Conservation (phyloP, 768 basidiomycete species). For the Naganishia friedmannii region DNA sequence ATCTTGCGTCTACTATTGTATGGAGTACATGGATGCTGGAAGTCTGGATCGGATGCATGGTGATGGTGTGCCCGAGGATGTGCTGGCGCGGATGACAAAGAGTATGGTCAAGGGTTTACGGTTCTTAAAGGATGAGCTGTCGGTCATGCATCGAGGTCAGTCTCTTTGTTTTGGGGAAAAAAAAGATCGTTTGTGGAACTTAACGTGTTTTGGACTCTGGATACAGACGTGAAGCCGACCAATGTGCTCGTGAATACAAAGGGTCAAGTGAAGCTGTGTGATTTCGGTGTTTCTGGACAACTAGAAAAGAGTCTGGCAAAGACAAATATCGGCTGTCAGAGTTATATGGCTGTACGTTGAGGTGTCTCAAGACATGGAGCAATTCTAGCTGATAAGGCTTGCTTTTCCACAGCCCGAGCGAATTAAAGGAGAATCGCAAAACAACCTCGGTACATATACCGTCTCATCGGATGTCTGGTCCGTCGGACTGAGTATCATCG, state of each 20-base stretch:
- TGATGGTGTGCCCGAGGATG: slow-evolving; percentile 67
- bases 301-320: slow-evolving; percentile 93
- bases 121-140: slow-evolving; percentile 90
- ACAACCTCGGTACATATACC: slow-evolving; percentile 82
- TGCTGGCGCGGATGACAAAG: slow-evolving; percentile 74
- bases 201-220: background rate
- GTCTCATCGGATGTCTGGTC: slow-evolving; percentile 97
- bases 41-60: slow-evolving; percentile 76
- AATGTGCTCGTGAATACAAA: slow-evolving; percentile 85
- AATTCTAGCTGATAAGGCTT: background rate
- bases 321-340: slow-evolving; percentile 98
- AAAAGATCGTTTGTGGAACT: too few relatives aligned
- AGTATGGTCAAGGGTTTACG: slow-evolving; percentile 84
- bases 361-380: background rate
- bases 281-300: slow-evolving; percentile 98
- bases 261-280: slow-evolving; percentile 89
- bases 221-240: slow-evolving; percentile 82
- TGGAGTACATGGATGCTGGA: slow-evolving; percentile 99
- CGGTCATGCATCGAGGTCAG: slow-evolving; percentile 73
- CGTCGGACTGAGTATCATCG: slow-evolving; percentile 86
- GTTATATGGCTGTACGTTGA: slow-evolving; percentile 87
- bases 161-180: slow-evolving; percentile 22
- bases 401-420: slow-evolving; percentile 71
- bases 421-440: slow-evolving; percentile 88
- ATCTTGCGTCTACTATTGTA: slow-evolving; percentile 99